phyloP scores from a whole-genome alignment of 768 basidiomycete species.

The Termitomyces sp. region DNA sequence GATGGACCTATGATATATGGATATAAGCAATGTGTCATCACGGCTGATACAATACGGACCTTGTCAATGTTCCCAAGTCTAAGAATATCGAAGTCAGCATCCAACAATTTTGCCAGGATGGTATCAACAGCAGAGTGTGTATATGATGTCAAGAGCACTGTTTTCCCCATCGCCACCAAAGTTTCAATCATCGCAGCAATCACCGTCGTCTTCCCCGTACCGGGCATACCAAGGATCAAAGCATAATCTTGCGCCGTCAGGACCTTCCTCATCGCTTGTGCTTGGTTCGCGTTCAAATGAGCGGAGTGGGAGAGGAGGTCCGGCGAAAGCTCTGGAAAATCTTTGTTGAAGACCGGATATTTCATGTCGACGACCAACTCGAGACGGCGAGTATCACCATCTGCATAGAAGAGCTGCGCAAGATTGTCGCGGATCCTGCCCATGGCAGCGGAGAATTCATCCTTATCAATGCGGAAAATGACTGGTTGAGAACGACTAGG shows the following conservation, averaged over 20 bases:
- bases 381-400: conserved; percentile 63
- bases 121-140: conserved; percentile 99
- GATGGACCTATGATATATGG: conserved; percentile 59
- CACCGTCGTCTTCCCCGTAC: conserved; percentile 96
- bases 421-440: conserved; percentile 87
- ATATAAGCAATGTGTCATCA: neutral
- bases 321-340: conserved; percentile 14
- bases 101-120: conserved; percentile 79
- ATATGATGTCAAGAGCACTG: conserved; percentile 84
- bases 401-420: conserved; percentile 79
- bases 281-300: conserved; percentile 69
- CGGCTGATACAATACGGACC: conserved; percentile 35
- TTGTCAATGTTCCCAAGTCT: conserved; percentile 91
- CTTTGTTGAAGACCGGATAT: conserved; percentile 53
- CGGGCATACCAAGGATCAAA: conserved; percentile 94
- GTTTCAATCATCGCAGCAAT: conserved; percentile 83
- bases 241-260: conserved; percentile 85
- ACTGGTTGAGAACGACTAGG: conserved; percentile 11
- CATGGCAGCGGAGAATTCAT: conserved; percentile 86
- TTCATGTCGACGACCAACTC: conserved; percentile 79
- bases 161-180: conserved; percentile 78
- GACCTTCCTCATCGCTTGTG: conserved; percentile 64
- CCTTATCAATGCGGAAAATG: conserved; percentile 88
- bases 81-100: conserved; percentile 66
- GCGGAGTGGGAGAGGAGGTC: conserved; percentile 24